Evolutionary conservation across 176 grass and related monocot genomes (phyloP).

Genomic region (Hordeum vulgare): DNA sequence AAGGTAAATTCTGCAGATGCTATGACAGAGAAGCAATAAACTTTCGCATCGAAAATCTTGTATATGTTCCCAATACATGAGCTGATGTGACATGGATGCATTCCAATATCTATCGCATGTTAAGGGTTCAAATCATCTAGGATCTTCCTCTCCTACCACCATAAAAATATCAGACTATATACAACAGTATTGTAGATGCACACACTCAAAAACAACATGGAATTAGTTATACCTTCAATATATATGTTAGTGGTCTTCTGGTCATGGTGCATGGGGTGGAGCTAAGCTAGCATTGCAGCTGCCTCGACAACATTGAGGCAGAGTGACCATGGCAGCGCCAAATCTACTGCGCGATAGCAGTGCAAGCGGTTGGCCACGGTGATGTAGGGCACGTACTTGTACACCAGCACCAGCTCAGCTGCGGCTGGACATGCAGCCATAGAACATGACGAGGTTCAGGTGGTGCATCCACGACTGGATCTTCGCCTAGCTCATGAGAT

Average conservation of each 20-base stretch:
- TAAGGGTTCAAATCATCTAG: constrained; percentile 54
- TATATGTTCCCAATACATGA: not conserved
- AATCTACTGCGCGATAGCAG: constrained; percentile 10
- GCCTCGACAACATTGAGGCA: constrained; percentile 56
- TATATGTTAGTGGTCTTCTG: constrained; percentile 86
- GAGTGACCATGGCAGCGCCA: constrained; percentile 40
- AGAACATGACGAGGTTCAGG: constrained; percentile 32
- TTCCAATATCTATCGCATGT: constrained; percentile 77
- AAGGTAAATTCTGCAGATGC: not conserved
- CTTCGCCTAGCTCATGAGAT: constrained; percentile 61
- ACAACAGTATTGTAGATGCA: not conserved
- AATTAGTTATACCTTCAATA: constrained; percentile 67
- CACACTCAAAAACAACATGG: not conserved
- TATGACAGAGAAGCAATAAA: constrained; percentile 1
- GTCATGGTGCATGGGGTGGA: constrained; percentile 75
- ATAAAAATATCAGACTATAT: not conserved
- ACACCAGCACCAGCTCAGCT: constrained; percentile 75
- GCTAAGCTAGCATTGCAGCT: constrained; percentile 52
- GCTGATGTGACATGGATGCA: constrained; percentile 51
- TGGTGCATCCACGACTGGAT: constrained; percentile 56
- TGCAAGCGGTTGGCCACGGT: constrained; percentile 85
- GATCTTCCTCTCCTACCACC: constrained; percentile 88
- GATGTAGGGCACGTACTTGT: constrained; percentile 71
- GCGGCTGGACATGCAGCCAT: constrained; percentile 76
- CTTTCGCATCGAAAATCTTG: not conserved